Conservation (phyloP, 495 filamentous ascomycete species). For the Aspergillus cristatus region DNA sequence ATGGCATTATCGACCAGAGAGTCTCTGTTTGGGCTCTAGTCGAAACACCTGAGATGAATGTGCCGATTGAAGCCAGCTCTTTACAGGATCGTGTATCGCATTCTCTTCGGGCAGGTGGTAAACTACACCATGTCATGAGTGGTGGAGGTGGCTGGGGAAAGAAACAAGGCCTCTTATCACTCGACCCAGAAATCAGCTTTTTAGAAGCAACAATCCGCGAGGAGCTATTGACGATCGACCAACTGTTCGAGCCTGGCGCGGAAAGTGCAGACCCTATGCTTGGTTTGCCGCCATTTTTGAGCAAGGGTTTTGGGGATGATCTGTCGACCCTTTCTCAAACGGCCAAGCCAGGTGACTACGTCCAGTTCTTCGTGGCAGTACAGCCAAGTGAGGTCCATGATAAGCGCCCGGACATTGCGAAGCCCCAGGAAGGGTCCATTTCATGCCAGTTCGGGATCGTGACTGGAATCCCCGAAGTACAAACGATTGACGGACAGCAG, state of each 20-base stretch:
- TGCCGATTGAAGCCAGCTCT: slow-evolving; percentile 8
- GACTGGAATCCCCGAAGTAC: slow-evolving; percentile 9
- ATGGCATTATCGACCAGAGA: slow-evolving; percentile 34
- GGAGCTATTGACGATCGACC: slow-evolving; percentile 10
- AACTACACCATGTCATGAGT: slow-evolving; percentile 62
- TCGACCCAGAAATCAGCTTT: slow-evolving; percentile 59
- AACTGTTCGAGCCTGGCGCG: slow-evolving; percentile 14
- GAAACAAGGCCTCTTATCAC: slow-evolving; percentile 72
- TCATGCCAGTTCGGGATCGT: slow-evolving; percentile 28
- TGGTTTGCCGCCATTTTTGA: slow-evolving; percentile 13
- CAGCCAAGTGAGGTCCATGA: slow-evolving; percentile 8
- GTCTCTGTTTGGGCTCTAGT: slow-evolving; percentile 74
- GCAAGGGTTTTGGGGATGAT: slow-evolving; percentile 20
- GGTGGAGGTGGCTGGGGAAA: slow-evolving; percentile 87
- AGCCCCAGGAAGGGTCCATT: slow-evolving; percentile 3
- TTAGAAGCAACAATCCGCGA: slow-evolving; percentile 5
- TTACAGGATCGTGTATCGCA: slow-evolving; percentile 15
- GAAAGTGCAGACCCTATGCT: slow-evolving; percentile 3
- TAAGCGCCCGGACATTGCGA: background rate
- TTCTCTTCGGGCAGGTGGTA: slow-evolving; percentile 35
- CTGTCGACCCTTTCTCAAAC: slow-evolving; percentile 34
- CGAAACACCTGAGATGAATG: slow-evolving; percentile 16
- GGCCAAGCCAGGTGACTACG: slow-evolving; percentile 36
- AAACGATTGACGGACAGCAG: slow-evolving; percentile 4
- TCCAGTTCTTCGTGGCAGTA: slow-evolving; percentile 41